Base-by-base conservation (phyloP, 2,329 filamentous ascomycete species). In the Monilinia fructigena region DNA sequence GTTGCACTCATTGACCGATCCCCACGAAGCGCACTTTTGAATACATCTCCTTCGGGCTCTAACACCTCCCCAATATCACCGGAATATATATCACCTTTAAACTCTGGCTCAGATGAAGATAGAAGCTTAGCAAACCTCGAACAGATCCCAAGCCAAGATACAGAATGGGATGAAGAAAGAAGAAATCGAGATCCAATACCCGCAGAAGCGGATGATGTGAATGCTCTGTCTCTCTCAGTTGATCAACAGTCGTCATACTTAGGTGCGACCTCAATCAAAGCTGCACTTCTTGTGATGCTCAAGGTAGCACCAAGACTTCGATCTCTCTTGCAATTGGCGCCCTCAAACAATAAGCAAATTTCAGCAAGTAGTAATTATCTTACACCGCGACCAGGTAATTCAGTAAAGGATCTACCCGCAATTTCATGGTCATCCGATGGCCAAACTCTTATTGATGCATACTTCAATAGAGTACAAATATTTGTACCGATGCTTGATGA, bases 401-500 rank as follows among this genome's bases (percentile, higher is more conserved):
- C 54, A 77, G 54, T 75, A 77, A 69, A 79, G 64, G 65, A 28
- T 73, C 76, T 55, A 69, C 75, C 18, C 73, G 75, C 68, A 56
- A 80, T 86, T 35, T 77, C 84, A 48, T 85, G 86, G 81, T 83
- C 84, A 20, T 85, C 84, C 75, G 88, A 89, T 71, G 88, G 88
- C 20, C 86, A 89, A 75, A 85, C 85, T 7, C 79, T 91, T 12
- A 86, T 92, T 52, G 87, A 92, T 71, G 87, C 88, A n/a, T 92
- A 91, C 75, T 92, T 92, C 75, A 87, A 88, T 70, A 84, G 87
- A 42, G 84, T 90, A 31, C 90, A 92, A 68, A 85, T 88, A 1
- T 89, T 91, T 70, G 84, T 89, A 4, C 90, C 90, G 0, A 86
- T 92, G 82, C 81, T 93, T 3, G 89, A 93, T 70, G 89, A 92